Percentiles rank a stretch among this genome's conserved stretches.
Conservation (phyloP, 345 rosid species). For the Acer saccharum region DNA sequence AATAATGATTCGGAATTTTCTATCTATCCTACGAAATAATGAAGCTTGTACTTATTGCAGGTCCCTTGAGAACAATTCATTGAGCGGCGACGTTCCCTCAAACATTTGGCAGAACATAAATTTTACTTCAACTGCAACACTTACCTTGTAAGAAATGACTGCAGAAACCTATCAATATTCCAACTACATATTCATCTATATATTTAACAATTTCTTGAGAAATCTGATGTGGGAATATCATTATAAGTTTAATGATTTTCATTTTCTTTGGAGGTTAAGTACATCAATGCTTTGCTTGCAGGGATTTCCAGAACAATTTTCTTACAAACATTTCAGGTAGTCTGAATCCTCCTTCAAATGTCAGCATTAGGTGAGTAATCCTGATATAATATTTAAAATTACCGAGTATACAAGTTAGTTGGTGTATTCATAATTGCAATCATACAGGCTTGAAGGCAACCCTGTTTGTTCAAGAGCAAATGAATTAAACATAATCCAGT, state of each 20-base stretch:
- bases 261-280: background rate
- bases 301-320: conserved; percentile 54
- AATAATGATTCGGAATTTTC: background rate
- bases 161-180: background rate
- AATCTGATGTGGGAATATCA: background rate
- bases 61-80: conserved; percentile 41
- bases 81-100: conserved; percentile 47
- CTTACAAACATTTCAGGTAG: conserved; percentile 44
- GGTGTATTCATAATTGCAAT: no score
- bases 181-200: no score
- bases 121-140: conserved; percentile 24
- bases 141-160: conserved; percentile 37
- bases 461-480: conserved; percentile 50
- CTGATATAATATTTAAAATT: no score
- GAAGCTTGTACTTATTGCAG: conserved; percentile 28
- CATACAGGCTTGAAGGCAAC: conserved; percentile 59
- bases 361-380: conserved; percentile 44
- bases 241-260: background rate
- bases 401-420: no score
- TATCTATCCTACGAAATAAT: background rate
- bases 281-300: conserved; percentile 24
- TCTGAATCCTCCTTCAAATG: conserved; percentile 52
- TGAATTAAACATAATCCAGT: conserved; percentile 30
- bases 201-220: background rate
- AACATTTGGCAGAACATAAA: conserved; percentile 42